Percentiles rank a stretch among this genome's conserved stretches.
Evolutionary conservation across 257 asterid genomes (phyloP).

Genomic region (Solanum boliviense): DNA sequence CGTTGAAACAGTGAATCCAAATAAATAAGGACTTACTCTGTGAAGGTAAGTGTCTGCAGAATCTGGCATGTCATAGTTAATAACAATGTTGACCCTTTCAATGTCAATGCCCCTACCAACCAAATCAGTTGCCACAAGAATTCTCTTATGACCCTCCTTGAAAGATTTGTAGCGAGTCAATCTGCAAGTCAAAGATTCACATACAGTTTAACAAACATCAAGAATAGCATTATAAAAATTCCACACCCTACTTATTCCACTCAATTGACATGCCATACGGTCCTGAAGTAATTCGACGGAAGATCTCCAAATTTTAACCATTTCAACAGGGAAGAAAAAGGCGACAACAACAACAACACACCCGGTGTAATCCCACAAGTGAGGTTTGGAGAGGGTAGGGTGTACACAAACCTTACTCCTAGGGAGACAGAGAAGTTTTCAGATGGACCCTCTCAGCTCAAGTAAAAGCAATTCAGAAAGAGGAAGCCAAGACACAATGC

Average conservation of each 20-base stretch:
- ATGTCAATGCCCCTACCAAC: slow-evolving; percentile 93
- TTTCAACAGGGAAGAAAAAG: neutral
- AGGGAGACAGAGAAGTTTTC: neutral
- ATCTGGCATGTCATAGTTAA: slow-evolving; percentile 94
- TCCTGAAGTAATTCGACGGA: neutral
- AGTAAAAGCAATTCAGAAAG: neutral
- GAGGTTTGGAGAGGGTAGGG: neutral
- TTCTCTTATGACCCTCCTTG: slow-evolving; percentile 93
- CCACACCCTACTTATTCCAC: neutral
- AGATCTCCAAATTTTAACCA: neutral
- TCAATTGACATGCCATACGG: neutral
- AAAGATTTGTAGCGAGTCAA: slow-evolving; percentile 81
- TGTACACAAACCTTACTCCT: neutral
- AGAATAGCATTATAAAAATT: neutral
- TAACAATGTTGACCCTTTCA: slow-evolving; percentile 86
- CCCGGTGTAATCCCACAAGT: neutral
- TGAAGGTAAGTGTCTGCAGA: slow-evolving; percentile 89
- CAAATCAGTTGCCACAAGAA: slow-evolving; percentile 86
- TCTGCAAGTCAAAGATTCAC: slow-evolving; percentile 14
- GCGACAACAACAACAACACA: neutral
- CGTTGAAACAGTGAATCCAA: neutral
- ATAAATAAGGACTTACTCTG: slow-evolving; percentile 37
- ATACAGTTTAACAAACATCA: neutral
- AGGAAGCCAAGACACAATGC: neutral
- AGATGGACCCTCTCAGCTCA: neutral